Base-by-base conservation (phyloP, 2,329 filamentous ascomycete genomes). In the Chrysoporthe puriensis region DNA sequence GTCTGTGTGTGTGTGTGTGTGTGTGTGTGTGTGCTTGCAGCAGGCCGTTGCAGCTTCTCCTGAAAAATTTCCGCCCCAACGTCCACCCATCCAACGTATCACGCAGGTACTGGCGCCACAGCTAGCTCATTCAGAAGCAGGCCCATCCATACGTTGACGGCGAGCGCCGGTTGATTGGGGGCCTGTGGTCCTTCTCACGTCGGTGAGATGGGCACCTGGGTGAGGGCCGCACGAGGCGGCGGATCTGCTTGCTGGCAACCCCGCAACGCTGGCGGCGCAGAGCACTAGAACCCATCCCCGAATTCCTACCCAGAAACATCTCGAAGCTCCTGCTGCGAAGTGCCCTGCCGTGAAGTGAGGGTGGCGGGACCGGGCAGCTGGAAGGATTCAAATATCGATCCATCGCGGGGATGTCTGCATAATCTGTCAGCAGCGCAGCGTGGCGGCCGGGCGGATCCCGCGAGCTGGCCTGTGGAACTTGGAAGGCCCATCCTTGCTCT, bases 311-410 rank as follows among this genome's bases (percentile, higher is more conserved):
- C 44, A 7, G 14, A n/a, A 46, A 8, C 13, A 46, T 14, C 44
- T 46, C 11, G 13, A n/a, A 14, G 8, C 13, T 36, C 14, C 2
- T 36, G 52, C 32, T 26, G 34, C 18, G n/a, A 2, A 11, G 16
- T 14, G 16, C 21, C 44, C 18, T 13, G 6, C 9, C 54, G 13
- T 40, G 21, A n/a, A 36, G 18, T 9, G 26, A 36, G 36, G 34
- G 40, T 44, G 18, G 57, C 32, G 42, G 40, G 44, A 32, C 40
- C 52, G 46, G 54, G 14, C 14, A 21, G 18, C 46, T 18, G 62
- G 62, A 63, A 64, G 62, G 62, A 64, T 64, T 48, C 9, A 4
- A 58, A 43, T 40, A 36, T 46, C 52, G 62, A 64, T 64, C 62
- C 62, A 64, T 64, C 62, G 62, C 43, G 62, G 62, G 40, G 9